Percentiles rank a stretch among this genome's conserved stretches.
Evolutionary conservation across 495 filamentous ascomycete genomes (phyloP).

Genomic region (Penicillium silybi): DNA sequence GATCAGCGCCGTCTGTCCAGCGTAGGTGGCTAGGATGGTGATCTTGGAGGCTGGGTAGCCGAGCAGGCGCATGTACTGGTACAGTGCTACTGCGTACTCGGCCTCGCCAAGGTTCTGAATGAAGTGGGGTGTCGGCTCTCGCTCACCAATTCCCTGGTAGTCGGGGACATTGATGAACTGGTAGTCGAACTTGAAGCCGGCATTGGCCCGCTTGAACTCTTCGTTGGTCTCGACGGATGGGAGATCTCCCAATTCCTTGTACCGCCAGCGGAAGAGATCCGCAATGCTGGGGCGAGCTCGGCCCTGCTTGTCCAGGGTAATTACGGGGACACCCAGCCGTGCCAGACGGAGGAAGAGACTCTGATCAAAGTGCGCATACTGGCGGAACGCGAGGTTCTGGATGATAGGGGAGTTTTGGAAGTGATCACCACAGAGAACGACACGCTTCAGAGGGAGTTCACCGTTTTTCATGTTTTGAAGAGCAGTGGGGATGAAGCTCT

Average conservation of each 20-base stretch:
- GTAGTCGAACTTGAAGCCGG: conserved; percentile 89
- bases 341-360: conserved; percentile 89
- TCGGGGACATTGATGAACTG: conserved; percentile 96
- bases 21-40: conserved; percentile 88
- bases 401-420: conserved; percentile 95
- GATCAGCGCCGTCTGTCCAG: conserved; percentile 89
- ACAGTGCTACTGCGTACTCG: conserved; percentile 93
- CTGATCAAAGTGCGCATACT: conserved; percentile 95
- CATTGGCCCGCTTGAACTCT: conserved; percentile 81
- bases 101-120: conserved; percentile 97
- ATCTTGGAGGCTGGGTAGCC: conserved; percentile 93
- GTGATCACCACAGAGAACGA: conserved; percentile 94
- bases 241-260: conserved; percentile 74
- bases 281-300: conserved; percentile 83
- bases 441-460: conserved; percentile 71
- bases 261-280: conserved; percentile 90
- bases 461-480: conserved; percentile 75
- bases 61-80: conserved; percentile 95
- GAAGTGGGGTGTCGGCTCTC: conserved; percentile 91
- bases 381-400: conserved; percentile 91
- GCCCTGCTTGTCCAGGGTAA: conserved; percentile 89
- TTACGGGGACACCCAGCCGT: conserved; percentile 81
- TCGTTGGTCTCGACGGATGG: conserved; percentile 61
- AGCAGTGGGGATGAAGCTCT: conserved; percentile 90
- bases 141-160: conserved; percentile 87